Evolutionary conservation across 768 basidiomycete genomes (phyloP).

Genomic region (Agaricus blazei): DNA sequence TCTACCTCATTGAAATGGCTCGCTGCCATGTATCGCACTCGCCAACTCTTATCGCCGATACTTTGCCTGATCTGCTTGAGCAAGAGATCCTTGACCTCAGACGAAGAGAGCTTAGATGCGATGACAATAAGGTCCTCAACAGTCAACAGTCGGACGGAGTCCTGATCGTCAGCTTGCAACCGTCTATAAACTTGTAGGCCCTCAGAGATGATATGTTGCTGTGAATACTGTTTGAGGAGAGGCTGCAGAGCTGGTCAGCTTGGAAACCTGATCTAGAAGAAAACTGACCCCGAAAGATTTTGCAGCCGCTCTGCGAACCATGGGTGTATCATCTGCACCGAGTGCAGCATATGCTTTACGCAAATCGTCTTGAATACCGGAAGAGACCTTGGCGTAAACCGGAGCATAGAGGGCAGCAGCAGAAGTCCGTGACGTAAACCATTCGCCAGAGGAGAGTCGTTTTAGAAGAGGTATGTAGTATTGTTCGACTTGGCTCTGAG

Average conservation of each 20-base stretch:
- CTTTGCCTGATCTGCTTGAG: constrained; percentile 84
- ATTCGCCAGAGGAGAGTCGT: constrained; percentile 88
- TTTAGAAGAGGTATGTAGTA: constrained; percentile 88
- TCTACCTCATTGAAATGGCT: constrained; percentile 91
- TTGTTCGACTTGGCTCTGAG: constrained; percentile 77
- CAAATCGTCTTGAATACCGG: constrained; percentile 77
- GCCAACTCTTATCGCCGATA: constrained; percentile 95
- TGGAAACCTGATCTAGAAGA: neutral
- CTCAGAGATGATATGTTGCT: constrained; percentile 79
- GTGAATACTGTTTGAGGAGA: constrained; percentile 72
- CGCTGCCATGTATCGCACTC: constrained; percentile 98
- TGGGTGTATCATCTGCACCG: constrained; percentile 93
- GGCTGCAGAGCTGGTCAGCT: constrained; percentile 43
- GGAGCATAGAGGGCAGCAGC: constrained; percentile 91
- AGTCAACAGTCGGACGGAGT: constrained; percentile 92
- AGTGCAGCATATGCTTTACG: constrained; percentile 80
- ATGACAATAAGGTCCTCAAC: constrained; percentile 95
- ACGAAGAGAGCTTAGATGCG: constrained; percentile 74
- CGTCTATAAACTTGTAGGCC: constrained; percentile 89
- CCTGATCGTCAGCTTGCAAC: constrained; percentile 94
- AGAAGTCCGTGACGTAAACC: constrained; percentile 98
- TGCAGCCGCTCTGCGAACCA: constrained; percentile 95
- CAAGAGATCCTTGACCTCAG: constrained; percentile 90
- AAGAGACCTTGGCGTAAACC: constrained; percentile 77
- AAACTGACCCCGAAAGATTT: constrained; percentile 89